Evolutionary conservation across 208 protist species (phyloP).

Genomic region (Plasmodiophora brassicae): DNA sequence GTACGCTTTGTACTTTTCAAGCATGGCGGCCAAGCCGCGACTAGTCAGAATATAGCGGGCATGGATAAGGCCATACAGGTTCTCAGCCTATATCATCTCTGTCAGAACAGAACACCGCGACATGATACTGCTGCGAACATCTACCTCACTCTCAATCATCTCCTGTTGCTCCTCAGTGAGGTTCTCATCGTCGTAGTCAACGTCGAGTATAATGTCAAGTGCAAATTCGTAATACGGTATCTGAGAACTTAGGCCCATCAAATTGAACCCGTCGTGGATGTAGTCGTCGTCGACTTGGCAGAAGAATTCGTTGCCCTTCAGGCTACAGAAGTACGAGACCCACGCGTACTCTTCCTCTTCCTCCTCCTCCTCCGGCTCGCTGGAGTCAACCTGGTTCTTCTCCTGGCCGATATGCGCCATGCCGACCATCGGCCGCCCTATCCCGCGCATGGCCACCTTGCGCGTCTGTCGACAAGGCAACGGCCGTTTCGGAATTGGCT

Average conservation of each 20-base stretch:
- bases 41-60: conserved; percentile 93
- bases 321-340: conserved; percentile 92
- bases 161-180: conserved; percentile 90
- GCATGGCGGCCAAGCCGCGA: conserved; percentile 87
- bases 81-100: conserved; percentile 68
- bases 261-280: conserved; percentile 92
- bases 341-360: conserved; percentile 62
- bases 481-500: too few species aligned
- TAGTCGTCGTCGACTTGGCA: conserved; percentile 61
- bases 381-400: too few species aligned
- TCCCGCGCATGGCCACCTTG: too few species aligned
- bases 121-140: too few species aligned
- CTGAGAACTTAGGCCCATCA: conserved; percentile 65
- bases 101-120: not conserved
- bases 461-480: too few species aligned
- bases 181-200: conserved; percentile 75
- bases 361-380: too few species aligned
- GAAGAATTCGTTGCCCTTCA: conserved; percentile 97
- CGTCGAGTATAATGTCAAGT: conserved; percentile 92
- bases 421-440: too few species aligned
- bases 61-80: conserved; percentile 97
- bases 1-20: conserved; percentile 85
- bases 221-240: conserved; percentile 95
- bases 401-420: too few species aligned
- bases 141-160: conserved; percentile 63